Conservation (phyloP, 805 yeast species). For the Metschnikowia corniflorae region DNA sequence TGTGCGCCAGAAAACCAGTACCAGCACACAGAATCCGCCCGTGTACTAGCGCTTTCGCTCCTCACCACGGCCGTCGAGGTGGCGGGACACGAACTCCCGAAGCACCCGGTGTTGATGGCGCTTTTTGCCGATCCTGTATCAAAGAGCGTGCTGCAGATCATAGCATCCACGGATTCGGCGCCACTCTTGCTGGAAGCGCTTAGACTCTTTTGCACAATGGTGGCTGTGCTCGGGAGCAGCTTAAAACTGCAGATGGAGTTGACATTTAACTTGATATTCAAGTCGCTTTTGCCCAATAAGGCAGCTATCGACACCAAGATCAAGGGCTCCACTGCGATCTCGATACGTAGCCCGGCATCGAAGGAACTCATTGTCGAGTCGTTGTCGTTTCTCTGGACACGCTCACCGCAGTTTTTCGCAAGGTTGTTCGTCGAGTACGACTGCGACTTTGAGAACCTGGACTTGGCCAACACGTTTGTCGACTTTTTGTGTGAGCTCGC, state of each 20-base stretch:
- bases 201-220: conserved; percentile 68
- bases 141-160: conserved; percentile 76
- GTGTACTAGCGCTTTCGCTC: conserved; percentile 76
- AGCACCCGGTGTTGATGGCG: conserved; percentile 61
- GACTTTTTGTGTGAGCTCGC: conserved; percentile 74
- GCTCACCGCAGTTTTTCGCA: conserved; percentile 75
- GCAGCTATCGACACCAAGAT: conserved; percentile 18
- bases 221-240: conserved; percentile 59
- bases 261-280: conserved; percentile 60
- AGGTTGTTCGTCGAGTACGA: conserved; percentile 79
- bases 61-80: conserved; percentile 79
- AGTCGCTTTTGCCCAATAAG: conserved; percentile 45
- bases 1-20: conserved; percentile 78
- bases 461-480: conserved; percentile 63
- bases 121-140: conserved; percentile 78
- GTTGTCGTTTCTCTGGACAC: conserved; percentile 73
- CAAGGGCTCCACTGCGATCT: conserved; percentile 13
- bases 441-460: conserved; percentile 84
- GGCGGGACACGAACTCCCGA: conserved; percentile 58
- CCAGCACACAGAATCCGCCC: conserved; percentile 82
- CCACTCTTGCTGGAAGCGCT: conserved; percentile 71
- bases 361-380: conserved; percentile 86
- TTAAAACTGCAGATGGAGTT: conserved; percentile 81
- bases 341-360: conserved; percentile 36
- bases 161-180: conserved; percentile 71